Evolutionary conservation across 2,329 filamentous ascomycete genomes (phyloP), one percentile per base, ranked within the genome.

Genomic region (Sclerotinia sclerotiorum): DNA sequence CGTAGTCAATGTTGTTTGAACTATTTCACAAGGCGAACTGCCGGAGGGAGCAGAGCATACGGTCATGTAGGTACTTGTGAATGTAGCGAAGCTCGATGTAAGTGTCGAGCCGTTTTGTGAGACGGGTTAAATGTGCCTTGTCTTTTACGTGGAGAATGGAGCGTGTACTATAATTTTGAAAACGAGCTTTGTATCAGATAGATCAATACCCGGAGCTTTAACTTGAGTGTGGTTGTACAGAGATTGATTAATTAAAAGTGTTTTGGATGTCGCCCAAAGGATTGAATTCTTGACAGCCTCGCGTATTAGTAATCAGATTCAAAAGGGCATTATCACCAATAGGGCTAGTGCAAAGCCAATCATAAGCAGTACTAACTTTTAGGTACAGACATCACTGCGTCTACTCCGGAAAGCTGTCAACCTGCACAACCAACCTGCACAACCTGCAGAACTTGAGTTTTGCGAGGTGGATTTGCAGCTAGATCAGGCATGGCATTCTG

Each of bases 251-350:
- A 2, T 61, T 35, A 19, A 48, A 32, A 32, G 11, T 19, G 42
- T 49, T 24, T 5, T 62, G 27, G n/a, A 42, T 42, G 29, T 51
- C 10, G 60, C 48, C 29, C 5, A 60, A 51, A n/a, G 32, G 46
- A 39, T 56, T 56, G 29, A 35, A 27, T 62, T 62, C 21, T 39
- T 24, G 60, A 39, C 60, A 63, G 60, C 60, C 60, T 63, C 60
- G 60, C 46, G 46, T 39, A 63, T 63, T 63, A 63, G 60, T 63
- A 42, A 63, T 63, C 60, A 39, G 1, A n/a, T 3, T 2, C 11
- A 2, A 29, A 19, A 46, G 19, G 1, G 10, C 19, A n/a, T 19
- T n/a, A 32, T 35, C n/a, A n/a, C 29, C 17, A 61, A 35, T 17
- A 10, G 13, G 42, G 57, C 32, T 48, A 61, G 57, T 29, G 57